Conservation (phyloP, 2,329 filamentous ascomycete genomes). For the Talaromyces piceae region DNA sequence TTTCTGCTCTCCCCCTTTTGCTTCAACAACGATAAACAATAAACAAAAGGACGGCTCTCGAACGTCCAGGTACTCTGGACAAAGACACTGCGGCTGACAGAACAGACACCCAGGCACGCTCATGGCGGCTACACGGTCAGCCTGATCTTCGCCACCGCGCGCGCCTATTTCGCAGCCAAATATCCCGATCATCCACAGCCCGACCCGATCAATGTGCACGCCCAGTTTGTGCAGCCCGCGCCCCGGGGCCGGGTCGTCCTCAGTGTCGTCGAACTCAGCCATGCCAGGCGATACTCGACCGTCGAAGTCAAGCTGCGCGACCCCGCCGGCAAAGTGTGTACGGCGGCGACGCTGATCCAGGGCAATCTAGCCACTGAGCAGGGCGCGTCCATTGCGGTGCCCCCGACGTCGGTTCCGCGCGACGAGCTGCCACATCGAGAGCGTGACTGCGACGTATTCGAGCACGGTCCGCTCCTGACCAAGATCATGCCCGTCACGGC, state of each 20-base stretch:
- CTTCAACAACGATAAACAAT: neutral
- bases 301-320: conserved; percentile 8
- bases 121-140: conserved; percentile 7
- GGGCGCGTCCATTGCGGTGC: neutral
- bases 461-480: neutral
- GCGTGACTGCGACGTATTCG: conserved; percentile 1
- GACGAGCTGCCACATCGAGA: conserved; percentile 4
- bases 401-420: conserved; percentile 3
- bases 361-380: conserved; percentile 7
- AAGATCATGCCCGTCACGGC: conserved; percentile 5
- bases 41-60: too few relatives aligned
- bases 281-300: conserved; percentile 6
- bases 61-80: too few relatives aligned
- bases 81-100: neutral
- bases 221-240: conserved; percentile 8
- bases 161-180: conserved; percentile 9
- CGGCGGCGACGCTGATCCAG: conserved; percentile 6
- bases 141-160: conserved; percentile 8
- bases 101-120: conserved; percentile 1
- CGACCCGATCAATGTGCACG: conserved; percentile 8
- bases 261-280: conserved; percentile 6
- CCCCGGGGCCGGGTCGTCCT: conserved; percentile 5
- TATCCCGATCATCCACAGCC: conserved; percentile 6
- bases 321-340: conserved; percentile 3
- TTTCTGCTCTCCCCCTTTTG: neutral